A percentile compares a stretch with the other conserved stretches of the same genome.
These are phyloP conservation scores for Monilinia vaccinii-corymbosi DNA, from an alignment of 2,329 filamentous ascomycete genomes.

Conservation along the genomic window DNA sequence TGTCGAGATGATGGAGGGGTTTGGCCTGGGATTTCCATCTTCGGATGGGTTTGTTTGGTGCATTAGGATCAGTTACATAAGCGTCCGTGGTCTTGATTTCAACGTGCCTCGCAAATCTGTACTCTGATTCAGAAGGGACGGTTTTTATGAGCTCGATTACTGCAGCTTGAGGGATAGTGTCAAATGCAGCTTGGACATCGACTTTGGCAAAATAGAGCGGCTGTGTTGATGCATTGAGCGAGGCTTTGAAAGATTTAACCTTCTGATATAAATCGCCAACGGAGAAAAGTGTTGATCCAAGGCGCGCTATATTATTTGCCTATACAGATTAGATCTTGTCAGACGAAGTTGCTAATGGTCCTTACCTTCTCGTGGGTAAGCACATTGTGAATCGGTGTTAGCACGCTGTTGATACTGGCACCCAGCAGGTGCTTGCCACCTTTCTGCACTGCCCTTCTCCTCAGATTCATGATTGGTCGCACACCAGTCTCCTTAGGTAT, in stretches of 20 bases:
- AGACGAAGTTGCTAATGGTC: background rate
- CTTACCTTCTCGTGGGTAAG: slow-evolving; percentile 69
- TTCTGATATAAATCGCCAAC: slow-evolving; percentile 70
- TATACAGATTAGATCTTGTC: slow-evolving; percentile 24
- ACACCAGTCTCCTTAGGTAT: slow-evolving; percentile 72
- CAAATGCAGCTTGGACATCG: slow-evolving; percentile 87
- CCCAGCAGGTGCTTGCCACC: slow-evolving; percentile 47
- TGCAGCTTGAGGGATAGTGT: slow-evolving; percentile 80
- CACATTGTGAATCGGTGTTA: slow-evolving; percentile 66
- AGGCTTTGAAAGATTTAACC: slow-evolving; percentile 58
- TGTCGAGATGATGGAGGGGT: slow-evolving; percentile 20
- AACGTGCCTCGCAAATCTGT: slow-evolving; percentile 65
- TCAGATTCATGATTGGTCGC: slow-evolving; percentile 81
- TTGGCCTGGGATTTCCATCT: slow-evolving; percentile 27
- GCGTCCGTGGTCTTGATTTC: slow-evolving; percentile 49
- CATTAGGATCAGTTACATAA: slow-evolving; percentile 9
- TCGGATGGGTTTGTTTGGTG: slow-evolving; percentile 21
- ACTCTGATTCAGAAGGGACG: slow-evolving; percentile 49
- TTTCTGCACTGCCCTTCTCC: slow-evolving; percentile 48
- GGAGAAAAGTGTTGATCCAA: slow-evolving; percentile 78
- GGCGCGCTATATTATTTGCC: slow-evolving; percentile 42
- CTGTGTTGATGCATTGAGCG: slow-evolving; percentile 32
- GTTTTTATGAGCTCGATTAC: slow-evolving; percentile 58
- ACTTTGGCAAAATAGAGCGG: slow-evolving; percentile 81
- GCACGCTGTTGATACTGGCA: slow-evolving; percentile 58